Evolutionary conservation across 805 yeast genomes (phyloP), one percentile per base, ranked within the genome.

Genomic region (Kodamaea restingae): DNA sequence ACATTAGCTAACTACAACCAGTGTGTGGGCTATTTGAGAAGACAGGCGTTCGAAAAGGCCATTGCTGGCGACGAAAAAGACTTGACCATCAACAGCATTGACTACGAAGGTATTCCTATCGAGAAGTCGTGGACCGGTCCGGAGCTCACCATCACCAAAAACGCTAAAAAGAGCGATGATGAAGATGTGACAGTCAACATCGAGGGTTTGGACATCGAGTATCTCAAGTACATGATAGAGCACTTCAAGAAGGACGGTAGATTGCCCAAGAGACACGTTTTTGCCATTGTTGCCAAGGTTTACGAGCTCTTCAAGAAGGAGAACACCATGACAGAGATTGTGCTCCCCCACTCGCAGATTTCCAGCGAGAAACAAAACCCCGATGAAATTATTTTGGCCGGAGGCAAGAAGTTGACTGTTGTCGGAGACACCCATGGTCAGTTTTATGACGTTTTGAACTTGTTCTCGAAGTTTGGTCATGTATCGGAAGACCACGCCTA

Each of bases 361-460:
- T 32, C 38, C 2, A 36, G 35, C 0, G 64, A 59, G 35, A 61
- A 53, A 27, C 41, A 61, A 15, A 36, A 40, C 4, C 36, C 36
- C 0, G 66, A 61, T 35, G 63, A 58, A 29, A 47, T 56, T 8
- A 9, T 58, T 8, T 50, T 61, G 30, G 40, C 45, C 4, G 42
- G 42, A 11, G 64, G 70, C 54, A 60, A 67, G 39, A 75, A 66
- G 43, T 70, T 91, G 34, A 87, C 97, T 1, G 85, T 93, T 7
- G 93, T 95, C 50, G 98, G 98, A 49, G 98, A 93, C 60, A 91
- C 97, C 0, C 98, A 93, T 60, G 98, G 98, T 29, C 98, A 93
- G 63, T 88, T 84, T 58, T 91, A 76, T 54, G 98, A 93, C 58
- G 80, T 93, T 38, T 63, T 91, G 52, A 83, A 88, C 56, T 72